Conservation (phyloP, 805 yeast genomes). For the Candida railenensis region DNA sequence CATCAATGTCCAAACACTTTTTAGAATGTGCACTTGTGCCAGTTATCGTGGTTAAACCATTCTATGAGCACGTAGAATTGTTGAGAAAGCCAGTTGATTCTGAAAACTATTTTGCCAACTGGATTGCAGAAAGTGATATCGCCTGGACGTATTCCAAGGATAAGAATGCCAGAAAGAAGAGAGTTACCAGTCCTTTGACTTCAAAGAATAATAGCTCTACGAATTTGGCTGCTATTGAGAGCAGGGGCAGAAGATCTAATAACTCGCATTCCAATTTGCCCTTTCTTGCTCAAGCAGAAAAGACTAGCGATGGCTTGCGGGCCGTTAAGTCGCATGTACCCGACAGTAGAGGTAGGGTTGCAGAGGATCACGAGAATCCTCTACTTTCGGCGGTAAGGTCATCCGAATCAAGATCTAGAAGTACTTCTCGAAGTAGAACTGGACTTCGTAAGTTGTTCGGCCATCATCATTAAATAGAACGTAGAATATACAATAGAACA, state of each 20-base stretch:
- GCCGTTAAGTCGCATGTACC: neutral
- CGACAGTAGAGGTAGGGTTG: neutral
- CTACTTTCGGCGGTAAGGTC: neutral
- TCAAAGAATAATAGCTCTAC: conserved; percentile 18
- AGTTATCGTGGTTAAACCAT: conserved; percentile 43
- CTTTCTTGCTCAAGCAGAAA: neutral
- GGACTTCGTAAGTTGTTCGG: conserved; percentile 9
- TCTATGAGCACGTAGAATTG: conserved; percentile 28
- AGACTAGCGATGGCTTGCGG: neutral
- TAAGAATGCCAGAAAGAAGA: conserved; percentile 14
- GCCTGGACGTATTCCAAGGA: conserved; percentile 15
- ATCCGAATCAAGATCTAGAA: conserved; percentile 11
- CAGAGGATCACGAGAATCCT: neutral
- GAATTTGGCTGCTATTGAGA: conserved; percentile 11
- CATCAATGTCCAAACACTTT: conserved; percentile 39
- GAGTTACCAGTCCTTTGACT: conserved; percentile 14
- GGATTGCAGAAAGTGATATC: conserved; percentile 28
- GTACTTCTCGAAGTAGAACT: conserved; percentile 20
- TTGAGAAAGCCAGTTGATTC: conserved; percentile 31
- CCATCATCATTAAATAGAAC: conserved; percentile 1
- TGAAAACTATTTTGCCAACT: conserved; percentile 34
- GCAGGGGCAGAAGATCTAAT: conserved; percentile 6
- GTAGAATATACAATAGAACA: neutral
- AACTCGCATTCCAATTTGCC: neutral
- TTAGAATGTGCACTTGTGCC: conserved; percentile 45